Evolutionary conservation across 2,329 filamentous ascomycete genomes (phyloP), one percentile per base, ranked within the genome.

Genomic region (Colletotrichum karsti): DNA sequence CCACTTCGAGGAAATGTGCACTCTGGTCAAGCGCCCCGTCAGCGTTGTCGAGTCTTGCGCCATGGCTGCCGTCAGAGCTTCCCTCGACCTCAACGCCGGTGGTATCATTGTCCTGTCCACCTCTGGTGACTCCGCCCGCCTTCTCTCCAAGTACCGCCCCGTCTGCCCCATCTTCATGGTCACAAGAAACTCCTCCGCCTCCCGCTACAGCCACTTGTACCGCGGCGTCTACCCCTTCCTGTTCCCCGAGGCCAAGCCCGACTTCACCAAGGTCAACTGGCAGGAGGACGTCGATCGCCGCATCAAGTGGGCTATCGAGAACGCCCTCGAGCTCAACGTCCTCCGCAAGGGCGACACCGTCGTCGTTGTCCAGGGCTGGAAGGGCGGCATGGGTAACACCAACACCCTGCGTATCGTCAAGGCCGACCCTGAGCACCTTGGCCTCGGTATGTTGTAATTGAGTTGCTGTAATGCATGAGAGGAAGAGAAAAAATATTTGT

Each of bases 161-260:
- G 95, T 98, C 72, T 98, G 95, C 90, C 96, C 96, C 75, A 98
- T 99, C 85, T 95, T 99, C 87, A 98, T 98, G 95, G 93, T 99
- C 72, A 97, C 95, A 72, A 92, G 96, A 76, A 97, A 92, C 80
- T 84, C 90, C 54, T 90, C 88, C 72, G 93, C 96, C 58, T 92
- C 94, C 69, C 89, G 96, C 83, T 98, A 96, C 83, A 92, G 91
- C 73, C 96, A 99, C 82, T 84, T 99, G 80, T 98, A 98, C 86
- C 95, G 96, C 79, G 96, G 96, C 75, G 95, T 99, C 70, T 99
- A 98, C 80, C 96, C 96, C 67, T 99, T 99, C 92, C 87, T 92
- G 77, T 98, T 98, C 88, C 89, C 92, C 60, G 93, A 97, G 86
- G 83, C 85, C 76, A 98, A 98, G 91, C 96, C 96, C 75, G 94